Conservation (phyloP, 371 early-diverging fungal genomes). For the Funneliformis caledonium region DNA sequence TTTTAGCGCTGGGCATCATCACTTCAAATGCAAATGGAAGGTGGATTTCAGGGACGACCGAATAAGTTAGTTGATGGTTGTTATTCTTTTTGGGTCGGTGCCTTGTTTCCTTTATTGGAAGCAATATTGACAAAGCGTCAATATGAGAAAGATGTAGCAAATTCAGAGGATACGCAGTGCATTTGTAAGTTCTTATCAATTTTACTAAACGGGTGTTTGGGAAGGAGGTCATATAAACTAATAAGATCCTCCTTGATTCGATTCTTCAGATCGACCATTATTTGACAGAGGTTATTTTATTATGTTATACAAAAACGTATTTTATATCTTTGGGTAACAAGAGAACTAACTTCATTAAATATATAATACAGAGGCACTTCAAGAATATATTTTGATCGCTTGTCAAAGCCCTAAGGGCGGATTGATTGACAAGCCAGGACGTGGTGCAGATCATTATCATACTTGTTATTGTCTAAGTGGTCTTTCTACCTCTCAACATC, state of each 20-base stretch:
- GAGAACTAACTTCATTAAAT: slow-evolving; percentile 8
- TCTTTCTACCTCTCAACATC: slow-evolving; percentile 71
- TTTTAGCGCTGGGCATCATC: slow-evolving; percentile 71
- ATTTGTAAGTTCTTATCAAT: slow-evolving; percentile 24
- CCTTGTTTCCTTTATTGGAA: slow-evolving; percentile 77
- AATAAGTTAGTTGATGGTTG: slow-evolving; percentile 99
- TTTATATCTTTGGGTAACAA: slow-evolving; percentile 3
- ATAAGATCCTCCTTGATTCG: background rate
- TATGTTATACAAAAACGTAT: background rate
- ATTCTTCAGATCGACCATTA: slow-evolving; percentile 39
- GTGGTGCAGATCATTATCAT: slow-evolving; percentile 90
- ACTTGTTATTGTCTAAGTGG: slow-evolving; percentile 94
- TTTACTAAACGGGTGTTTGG: background rate
- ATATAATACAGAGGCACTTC: slow-evolving; percentile 66
- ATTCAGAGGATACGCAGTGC: slow-evolving; percentile 40
- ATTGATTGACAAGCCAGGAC: slow-evolving; percentile 90
- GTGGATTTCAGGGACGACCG: slow-evolving; percentile 95
- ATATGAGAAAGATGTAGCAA: background rate
- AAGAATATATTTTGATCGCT: slow-evolving; percentile 85
- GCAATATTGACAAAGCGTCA: slow-evolving; percentile 44
- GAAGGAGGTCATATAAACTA: background rate
- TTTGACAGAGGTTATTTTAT: slow-evolving; percentile 60
- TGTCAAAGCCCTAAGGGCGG: slow-evolving; percentile 88
- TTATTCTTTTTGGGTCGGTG: slow-evolving; percentile 97
- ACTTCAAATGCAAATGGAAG: slow-evolving; percentile 89